Conservation (phyloP, 495 filamentous ascomycete species). For the Aspergillus conjunctus region DNA sequence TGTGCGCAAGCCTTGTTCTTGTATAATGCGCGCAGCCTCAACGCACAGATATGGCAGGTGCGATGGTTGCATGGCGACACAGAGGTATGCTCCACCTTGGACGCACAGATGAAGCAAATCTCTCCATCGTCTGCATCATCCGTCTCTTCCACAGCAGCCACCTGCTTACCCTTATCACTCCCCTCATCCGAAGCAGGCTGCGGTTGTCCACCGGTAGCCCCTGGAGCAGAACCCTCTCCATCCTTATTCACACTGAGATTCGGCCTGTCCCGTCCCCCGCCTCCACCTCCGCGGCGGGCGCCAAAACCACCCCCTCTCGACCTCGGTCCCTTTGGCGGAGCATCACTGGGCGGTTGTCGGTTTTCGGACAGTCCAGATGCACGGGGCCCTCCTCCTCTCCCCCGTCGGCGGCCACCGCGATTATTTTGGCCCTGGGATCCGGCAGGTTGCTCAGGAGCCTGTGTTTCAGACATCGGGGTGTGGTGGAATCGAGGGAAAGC, state of each 20-base stretch:
- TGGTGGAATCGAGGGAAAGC: conserved; percentile 5
- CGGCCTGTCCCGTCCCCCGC: conserved; percentile 37
- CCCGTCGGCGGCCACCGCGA: conserved; percentile 44
- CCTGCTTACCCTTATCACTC: conserved; percentile 30
- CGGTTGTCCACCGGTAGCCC: conserved; percentile 5
- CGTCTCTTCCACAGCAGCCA: conserved; percentile 28
- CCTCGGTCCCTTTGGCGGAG: conserved; percentile 27
- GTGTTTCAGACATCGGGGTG: conserved; percentile 41
- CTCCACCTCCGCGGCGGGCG: conserved; percentile 35
- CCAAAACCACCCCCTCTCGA: conserved; percentile 30
- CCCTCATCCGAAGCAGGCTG: conserved; percentile 17
- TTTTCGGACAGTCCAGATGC: conserved; percentile 30
- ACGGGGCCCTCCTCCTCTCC: conserved; percentile 40
- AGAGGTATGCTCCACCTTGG: conserved; percentile 76
- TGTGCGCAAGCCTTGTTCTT: conserved; percentile 94
- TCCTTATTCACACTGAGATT: conserved; percentile 23
- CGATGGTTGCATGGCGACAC: conserved; percentile 92
- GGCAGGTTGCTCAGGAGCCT: conserved; percentile 28
- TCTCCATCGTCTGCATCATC: conserved; percentile 70
- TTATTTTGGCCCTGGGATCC: conserved; percentile 37
- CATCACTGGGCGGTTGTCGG: conserved; percentile 27
- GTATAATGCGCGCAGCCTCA: conserved; percentile 88
- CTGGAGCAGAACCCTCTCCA: conserved; percentile 7
- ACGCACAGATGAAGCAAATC: conserved; percentile 96
- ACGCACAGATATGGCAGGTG: conserved; percentile 92